Evolutionary conservation across 805 yeast species (phyloP), one percentile per base, ranked within the genome.

Genomic region (Metschnikowia chrysomelidarum): DNA sequence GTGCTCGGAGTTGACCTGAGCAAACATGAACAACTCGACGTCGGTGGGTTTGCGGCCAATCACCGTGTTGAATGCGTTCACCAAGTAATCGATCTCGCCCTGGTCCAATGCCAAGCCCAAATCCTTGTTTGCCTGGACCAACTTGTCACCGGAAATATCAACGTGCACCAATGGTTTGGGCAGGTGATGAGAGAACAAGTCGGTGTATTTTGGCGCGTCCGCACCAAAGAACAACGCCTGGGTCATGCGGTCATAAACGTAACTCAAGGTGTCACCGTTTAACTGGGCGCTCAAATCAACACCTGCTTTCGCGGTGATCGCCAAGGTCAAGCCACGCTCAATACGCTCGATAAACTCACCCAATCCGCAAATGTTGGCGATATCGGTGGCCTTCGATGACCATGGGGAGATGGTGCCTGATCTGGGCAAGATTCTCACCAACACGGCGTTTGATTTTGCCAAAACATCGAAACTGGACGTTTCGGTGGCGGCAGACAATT

Each of bases 1-100:
- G 69, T 93, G 99, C 67, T 93, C 99, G 17, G 97, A 88, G 71
- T 93, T 93, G 49, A 93, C 98, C 68, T 93, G 99, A 26, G 98
- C 99, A 71, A 93, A 93, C 97, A 93, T 93, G 65, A 93, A 93
- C 44, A 93, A 72, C 65, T 93, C 99, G 16, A 88, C 98, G 62
- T 93, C 98, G 20, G 98, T 91, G 35, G 98, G 98, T 58, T 89
- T 87, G 62, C 98, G 79, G 30, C 82, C 79, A 47, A 82, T 67
- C 21, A 73, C 74, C 33, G 81, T 71, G 38, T 78, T 83, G 68
- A 93, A 93, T 2, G 97, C 94, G 19, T 77, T 69, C 52, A 80
- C 75, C 54, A 93, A 75, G 63, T 93, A 93, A 29, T 84, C 86
- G 51, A 93, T 87, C 68, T 93, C 99, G 40, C 95, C 95, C 41